Base-by-base conservation (phyloP, 495 filamentous ascomycete genomes). In the Podospora pseudocomata region DNA sequence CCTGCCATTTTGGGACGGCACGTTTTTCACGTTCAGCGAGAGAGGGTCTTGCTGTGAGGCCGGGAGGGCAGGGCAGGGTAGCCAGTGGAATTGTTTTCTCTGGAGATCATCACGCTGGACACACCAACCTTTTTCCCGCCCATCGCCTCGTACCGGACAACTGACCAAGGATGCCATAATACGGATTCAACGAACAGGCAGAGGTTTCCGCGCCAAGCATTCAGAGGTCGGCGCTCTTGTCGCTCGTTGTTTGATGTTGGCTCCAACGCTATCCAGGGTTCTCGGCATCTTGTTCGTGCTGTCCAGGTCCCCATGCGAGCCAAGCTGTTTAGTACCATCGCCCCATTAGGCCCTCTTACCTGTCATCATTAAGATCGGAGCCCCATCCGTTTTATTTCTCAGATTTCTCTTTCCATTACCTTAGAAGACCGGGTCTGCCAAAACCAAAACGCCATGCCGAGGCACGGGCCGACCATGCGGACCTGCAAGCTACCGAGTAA, bases 401-500 rank as follows among this genome's bases (percentile, higher is more conserved):
- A 11, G 15, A 32, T 32, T 49, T 11, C 39, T 49, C 39, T 49
- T 49, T 13, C 39, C 39, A 49, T 49, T 49, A 49, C 39, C 39
- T 49, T 13, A 49, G 39, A 49, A 16, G 39, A 49, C 39, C 9
- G 39, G 15, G 39, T 16, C 0, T 49, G 39, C 13, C 39, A 49
- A 49, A 49, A 49, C 39, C 39, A 49, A 49, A 49, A 49, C 39
- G 39, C 39, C 39, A 49, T 18, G 28, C 60, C 65, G 64, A 54
- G 68, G 62, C 61, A n/a, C 61, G 66, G 44, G 67, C 70, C 65
- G 65, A 69, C 60, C 67, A 62, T 53, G 69, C 64, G 63, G 65
- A 64, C 57, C 68, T 73, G 68, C 69, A 71, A 68, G 60, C 71
- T 60, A 64, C 63, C 64, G 68, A 61, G 15, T 68, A 11, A 6